These are phyloP conservation scores for Pestalotiopsis sp. DNA, from an alignment of 2,329 filamentous ascomycete genomes.

Conservation along the genomic window DNA sequence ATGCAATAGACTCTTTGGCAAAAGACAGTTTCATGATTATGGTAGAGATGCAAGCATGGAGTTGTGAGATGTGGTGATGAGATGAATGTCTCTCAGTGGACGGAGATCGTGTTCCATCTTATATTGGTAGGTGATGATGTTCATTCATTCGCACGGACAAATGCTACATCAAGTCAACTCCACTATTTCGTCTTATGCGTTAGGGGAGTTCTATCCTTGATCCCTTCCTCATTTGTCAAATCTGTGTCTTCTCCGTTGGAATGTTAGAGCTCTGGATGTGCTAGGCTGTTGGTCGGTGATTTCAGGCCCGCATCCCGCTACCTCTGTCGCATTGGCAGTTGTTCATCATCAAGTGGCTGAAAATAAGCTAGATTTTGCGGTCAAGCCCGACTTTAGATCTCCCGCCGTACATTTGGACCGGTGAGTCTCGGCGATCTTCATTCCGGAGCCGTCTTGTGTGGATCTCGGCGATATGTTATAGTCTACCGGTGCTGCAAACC, in stretches of 20 bases:
- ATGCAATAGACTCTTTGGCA: background rate
- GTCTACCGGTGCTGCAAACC: background rate
- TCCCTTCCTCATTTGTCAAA: too few species aligned
- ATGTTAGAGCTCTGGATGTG: background rate
- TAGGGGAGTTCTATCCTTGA: too few species aligned
- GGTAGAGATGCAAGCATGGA: background rate
- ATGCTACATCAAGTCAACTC: too few species aligned
- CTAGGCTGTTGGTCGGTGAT: background rate
- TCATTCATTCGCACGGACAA: too few species aligned
- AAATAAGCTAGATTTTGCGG: background rate
- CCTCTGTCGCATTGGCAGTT: background rate
- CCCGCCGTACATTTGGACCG: background rate
- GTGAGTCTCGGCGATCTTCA: background rate
- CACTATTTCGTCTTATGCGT: too few species aligned
- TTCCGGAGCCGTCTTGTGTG: background rate
- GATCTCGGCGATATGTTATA: background rate
- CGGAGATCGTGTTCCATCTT: too few species aligned
- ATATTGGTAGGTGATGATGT: too few species aligned
- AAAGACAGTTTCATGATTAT: background rate
- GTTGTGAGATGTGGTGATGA: too few species aligned
- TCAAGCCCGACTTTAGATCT: background rate
- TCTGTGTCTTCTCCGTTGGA: background rate
- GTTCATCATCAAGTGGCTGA: background rate
- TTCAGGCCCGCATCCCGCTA: background rate
- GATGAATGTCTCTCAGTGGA: too few species aligned